phyloP scores from a whole-genome alignment of 129 eudicot genomes.

The Glebionis coronaria region DNA sequence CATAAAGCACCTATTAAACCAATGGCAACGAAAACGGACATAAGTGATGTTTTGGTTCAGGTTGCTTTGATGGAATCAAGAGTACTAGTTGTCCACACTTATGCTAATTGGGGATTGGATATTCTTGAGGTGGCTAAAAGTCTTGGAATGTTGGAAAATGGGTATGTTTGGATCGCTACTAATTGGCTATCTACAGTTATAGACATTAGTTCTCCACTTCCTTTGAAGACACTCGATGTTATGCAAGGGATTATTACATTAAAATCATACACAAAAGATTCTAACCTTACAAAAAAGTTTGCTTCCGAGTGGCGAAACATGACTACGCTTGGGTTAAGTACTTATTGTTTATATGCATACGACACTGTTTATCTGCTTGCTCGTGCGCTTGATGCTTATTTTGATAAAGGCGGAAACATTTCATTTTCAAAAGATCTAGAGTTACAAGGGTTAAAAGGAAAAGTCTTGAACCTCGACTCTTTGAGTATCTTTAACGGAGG shows the following conservation, averaged over 20 bases:
- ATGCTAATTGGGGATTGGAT: slow-evolving; percentile 41
- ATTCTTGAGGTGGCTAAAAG: slow-evolving; percentile 45
- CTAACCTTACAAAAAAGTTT: slow-evolving; percentile 45
- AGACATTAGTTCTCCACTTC: slow-evolving; percentile 43
- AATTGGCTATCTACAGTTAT: slow-evolving; percentile 64
- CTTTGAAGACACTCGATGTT: slow-evolving; percentile 20
- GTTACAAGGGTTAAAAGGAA: slow-evolving; percentile 28
- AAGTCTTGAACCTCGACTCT: slow-evolving; percentile 39
- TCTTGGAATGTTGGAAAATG: slow-evolving; percentile 62
- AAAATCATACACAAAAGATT: slow-evolving; percentile 46
- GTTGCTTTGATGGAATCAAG: slow-evolving; percentile 66
- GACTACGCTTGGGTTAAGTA: slow-evolving; percentile 46
- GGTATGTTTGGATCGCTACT: slow-evolving; percentile 76
- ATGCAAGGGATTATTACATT: slow-evolving; percentile 62
- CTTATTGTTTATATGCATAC: slow-evolving; percentile 59
- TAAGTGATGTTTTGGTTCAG: slow-evolving; percentile 46
- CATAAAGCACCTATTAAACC: slow-evolving; percentile 54
- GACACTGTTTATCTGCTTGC: slow-evolving; percentile 78
- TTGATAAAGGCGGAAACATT: slow-evolving; percentile 52
- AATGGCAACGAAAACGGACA: slow-evolving; percentile 38
- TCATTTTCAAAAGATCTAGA: slow-evolving; percentile 51
- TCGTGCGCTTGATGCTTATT: slow-evolving; percentile 57
- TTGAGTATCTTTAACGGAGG: slow-evolving; percentile 67
- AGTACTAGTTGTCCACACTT: slow-evolving; percentile 56
- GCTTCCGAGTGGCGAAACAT: slow-evolving; percentile 54